phyloP scores from a whole-genome alignment of 768 basidiomycete genomes.

The Macrolepiota albuminosa region DNA sequence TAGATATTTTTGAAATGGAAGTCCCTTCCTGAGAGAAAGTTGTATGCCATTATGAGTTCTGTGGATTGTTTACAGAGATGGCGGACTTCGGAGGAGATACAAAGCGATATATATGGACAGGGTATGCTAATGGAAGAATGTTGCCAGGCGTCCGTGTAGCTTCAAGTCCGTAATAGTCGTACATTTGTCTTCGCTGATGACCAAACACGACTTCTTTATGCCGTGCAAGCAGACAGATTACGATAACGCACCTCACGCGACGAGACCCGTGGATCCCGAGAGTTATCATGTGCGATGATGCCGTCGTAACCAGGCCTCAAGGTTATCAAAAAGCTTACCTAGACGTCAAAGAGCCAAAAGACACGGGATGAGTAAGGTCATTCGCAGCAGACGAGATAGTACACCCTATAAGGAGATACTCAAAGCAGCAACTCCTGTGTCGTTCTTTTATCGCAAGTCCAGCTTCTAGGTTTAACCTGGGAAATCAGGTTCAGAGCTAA shows the following conservation, averaged over 20 bases:
- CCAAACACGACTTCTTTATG: slow-evolving; percentile 8
- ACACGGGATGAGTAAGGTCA: neutral
- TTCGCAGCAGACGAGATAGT: neutral
- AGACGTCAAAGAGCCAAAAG: neutral
- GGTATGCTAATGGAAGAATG: neutral
- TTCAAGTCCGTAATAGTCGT: neutral
- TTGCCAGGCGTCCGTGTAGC: neutral
- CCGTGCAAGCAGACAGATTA: neutral
- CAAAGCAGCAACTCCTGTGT: neutral
- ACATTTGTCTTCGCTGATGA: slow-evolving; percentile 10
- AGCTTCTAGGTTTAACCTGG: neutral
- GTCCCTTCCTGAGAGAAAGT: neutral
- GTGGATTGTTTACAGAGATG: neutral
- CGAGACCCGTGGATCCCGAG: neutral
- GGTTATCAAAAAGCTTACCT: neutral
- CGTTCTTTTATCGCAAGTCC: neutral
- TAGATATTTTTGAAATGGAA: neutral
- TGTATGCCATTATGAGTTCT: neutral
- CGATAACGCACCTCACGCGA: neutral
- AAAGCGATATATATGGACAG: neutral
- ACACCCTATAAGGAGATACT: neutral
- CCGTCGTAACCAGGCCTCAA: neutral
- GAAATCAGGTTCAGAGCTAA: neutral
- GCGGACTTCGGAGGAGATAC: neutral
- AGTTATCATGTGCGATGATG: neutral